A percentile compares a stretch with the other conserved stretches of the same genome.
Evolutionary conservation across 176 grass and related monocot species (phyloP).

Genomic region (Rhynchospora pubera): DNA sequence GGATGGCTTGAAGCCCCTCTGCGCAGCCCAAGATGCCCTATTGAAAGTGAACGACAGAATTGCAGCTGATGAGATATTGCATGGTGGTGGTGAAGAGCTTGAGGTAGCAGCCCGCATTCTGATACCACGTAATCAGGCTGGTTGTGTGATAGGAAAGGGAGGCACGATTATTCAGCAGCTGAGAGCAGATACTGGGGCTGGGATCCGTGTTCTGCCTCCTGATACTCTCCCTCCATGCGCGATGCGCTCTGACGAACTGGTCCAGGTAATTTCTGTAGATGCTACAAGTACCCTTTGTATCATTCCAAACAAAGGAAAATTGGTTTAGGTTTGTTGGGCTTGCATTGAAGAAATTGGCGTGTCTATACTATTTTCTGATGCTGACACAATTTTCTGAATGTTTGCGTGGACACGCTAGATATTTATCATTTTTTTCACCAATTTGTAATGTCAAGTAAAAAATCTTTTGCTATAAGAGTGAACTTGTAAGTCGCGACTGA

Average conservation of each 20-base stretch:
- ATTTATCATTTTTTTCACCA: not conserved
- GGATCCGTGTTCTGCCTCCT: constrained; percentile 65
- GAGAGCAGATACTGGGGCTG: constrained; percentile 61
- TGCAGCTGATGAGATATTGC: constrained; percentile 59
- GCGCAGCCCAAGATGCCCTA: constrained; percentile 78
- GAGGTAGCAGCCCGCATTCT: constrained; percentile 70
- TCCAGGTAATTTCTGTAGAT: constrained; percentile 53
- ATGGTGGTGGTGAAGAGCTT: constrained; percentile 43
- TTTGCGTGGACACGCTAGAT: not conserved
- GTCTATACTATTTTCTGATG: not conserved
- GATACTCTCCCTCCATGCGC: constrained; percentile 77
- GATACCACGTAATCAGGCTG: constrained; percentile 83
- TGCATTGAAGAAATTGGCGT: not conserved
- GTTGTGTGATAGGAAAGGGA: constrained; percentile 93
- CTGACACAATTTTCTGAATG: no score
- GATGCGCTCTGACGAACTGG: constrained; percentile 80
- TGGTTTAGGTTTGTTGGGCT: constrained; percentile 20
- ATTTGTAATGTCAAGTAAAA: not conserved
- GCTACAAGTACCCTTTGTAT: constrained; percentile 6
- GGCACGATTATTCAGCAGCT: constrained; percentile 92
- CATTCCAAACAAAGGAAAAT: not conserved
- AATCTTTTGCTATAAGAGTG: not conserved
- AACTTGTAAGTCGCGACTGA: not conserved
- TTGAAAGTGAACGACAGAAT: constrained; percentile 96
- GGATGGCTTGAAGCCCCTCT: constrained; percentile 44